Evolutionary conservation across 2,329 filamentous ascomycete species (phyloP), one percentile per base, ranked within the genome.

Genomic region (Talaromyces rugulosus): DNA sequence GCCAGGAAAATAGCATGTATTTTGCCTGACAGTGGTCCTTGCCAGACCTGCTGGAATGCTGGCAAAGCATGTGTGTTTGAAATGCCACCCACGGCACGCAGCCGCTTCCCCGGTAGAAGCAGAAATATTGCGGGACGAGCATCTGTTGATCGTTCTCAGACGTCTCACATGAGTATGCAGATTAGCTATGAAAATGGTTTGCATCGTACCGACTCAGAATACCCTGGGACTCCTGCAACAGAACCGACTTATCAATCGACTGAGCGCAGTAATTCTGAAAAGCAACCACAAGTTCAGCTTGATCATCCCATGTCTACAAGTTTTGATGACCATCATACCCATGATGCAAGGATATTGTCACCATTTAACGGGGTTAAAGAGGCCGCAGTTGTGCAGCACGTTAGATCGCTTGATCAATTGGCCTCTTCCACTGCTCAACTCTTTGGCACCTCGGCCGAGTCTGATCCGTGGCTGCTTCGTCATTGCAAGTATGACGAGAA

Each of bases 401-500:
- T 40, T 55, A 64, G 14, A 50, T 66, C 44, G 27, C 70, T 75
- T 31, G 72, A 75, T 58, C 68, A 69, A 58, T 66, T 75, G 6
- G 66, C 70, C 53, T 66, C 67, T 4, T 69, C 70, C 5, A 69
- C 67, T 56, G 70, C 68, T 8, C 69, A 73, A 62, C 62, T 75
- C 5, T 71, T 73, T 30, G 72, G 72, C 0, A 67, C 67, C 1
- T 75, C 74, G 4, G 70, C 72, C 28, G 73, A 74, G 50, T 73
- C 71, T 7, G 73, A 75, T 52, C 73, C 73, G 0, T 75, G 74
- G 72, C 65, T 76, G 4, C 65, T 75, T 23, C 62, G 74, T 18
- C 75, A 77, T 61, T 75, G 73, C 61, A 69, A 68, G 11, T 76
- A 75, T 52, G 73, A 77, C 56, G 73, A 76, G 54, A 66, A 71